Evolutionary conservation across 2,329 filamentous ascomycete genomes (phyloP).

Genomic region (Talaromyces verruculosus): DNA sequence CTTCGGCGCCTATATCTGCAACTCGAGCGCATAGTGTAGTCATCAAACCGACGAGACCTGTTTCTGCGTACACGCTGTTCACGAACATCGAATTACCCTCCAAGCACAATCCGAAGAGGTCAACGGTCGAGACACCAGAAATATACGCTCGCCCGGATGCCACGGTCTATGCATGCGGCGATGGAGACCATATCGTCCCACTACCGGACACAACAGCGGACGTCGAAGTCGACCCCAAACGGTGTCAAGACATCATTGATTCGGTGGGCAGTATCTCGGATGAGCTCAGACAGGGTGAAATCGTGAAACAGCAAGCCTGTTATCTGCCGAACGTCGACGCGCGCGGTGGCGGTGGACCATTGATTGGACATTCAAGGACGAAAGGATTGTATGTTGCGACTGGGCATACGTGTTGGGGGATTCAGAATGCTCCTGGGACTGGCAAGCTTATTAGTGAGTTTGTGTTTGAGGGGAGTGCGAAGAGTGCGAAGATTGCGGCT

Average conservation of each 20-base stretch:
- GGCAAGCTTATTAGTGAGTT: conserved; percentile 78
- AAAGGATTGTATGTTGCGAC: conserved; percentile 77
- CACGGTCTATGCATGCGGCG: conserved; percentile 92
- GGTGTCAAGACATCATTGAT: conserved; percentile 82
- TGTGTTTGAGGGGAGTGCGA: conserved; percentile 69
- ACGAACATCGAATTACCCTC: conserved; percentile 76
- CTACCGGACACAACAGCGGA: conserved; percentile 73
- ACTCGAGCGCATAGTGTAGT: conserved; percentile 65
- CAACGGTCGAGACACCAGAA: conserved; percentile 75
- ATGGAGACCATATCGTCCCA: conserved; percentile 73
- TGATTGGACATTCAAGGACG: conserved; percentile 73
- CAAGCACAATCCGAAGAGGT: conserved; percentile 45
- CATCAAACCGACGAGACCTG: conserved; percentile 55
- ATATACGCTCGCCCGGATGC: conserved; percentile 88
- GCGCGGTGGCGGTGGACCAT: conserved; percentile 61
- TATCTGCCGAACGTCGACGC: conserved; percentile 75
- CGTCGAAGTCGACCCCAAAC: conserved; percentile 70
- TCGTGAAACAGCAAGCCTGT: conserved; percentile 81
- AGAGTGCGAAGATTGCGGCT: conserved; percentile 64
- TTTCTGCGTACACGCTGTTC: conserved; percentile 60
- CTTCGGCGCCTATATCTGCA: conserved; percentile 57
- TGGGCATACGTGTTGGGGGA: conserved; percentile 97
- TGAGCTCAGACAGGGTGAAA: conserved; percentile 63
- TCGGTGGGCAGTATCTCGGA: conserved; percentile 63
- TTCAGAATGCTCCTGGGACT: conserved; percentile 90